Evolutionary conservation across 1,284 basidiomycete species (phyloP).

Genomic region (Ceratobasidium sp.): DNA sequence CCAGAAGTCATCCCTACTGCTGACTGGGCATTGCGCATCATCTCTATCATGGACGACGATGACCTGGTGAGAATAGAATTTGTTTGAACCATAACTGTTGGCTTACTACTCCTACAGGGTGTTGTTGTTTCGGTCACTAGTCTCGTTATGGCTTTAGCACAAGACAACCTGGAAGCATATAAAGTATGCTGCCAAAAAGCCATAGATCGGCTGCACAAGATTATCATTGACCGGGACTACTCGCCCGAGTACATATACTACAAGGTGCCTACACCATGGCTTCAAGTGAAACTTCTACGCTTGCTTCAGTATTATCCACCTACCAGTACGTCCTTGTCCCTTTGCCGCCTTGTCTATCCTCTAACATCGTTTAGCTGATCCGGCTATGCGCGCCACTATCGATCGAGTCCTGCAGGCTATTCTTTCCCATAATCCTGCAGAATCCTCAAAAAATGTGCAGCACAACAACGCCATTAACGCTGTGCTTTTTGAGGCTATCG

Average conservation of each 20-base stretch:
- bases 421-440: slow-evolving; percentile 65
- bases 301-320: slow-evolving; percentile 96
- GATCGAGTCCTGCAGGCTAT: slow-evolving; percentile 88
- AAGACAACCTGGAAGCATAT: slow-evolving; percentile 90
- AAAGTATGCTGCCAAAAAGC: slow-evolving; percentile 93
- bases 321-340: slow-evolving; percentile 71
- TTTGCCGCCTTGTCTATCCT: background rate
- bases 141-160: slow-evolving; percentile 93
- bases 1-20: slow-evolving; percentile 90
- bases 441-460: slow-evolving; percentile 95
- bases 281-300: slow-evolving; percentile 94
- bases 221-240: slow-evolving; percentile 91
- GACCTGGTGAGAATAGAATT: slow-evolving; percentile 68
- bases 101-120: slow-evolving; percentile 60
- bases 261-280: slow-evolving; percentile 96
- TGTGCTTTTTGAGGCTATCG: slow-evolving; percentile 97
- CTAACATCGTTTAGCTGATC: slow-evolving; percentile 68
- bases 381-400: slow-evolving; percentile 76
- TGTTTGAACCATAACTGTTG: slow-evolving; percentile 9
- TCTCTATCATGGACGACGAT: slow-evolving; percentile 92
- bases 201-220: slow-evolving; percentile 86
- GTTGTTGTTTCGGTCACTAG: slow-evolving; percentile 94
- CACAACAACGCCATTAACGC: slow-evolving; percentile 99
- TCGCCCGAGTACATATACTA: slow-evolving; percentile 93
- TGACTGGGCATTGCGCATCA: slow-evolving; percentile 95